Conservation (phyloP, 352 stramenopile genomes). For the Phytopythium delawarense region DNA sequence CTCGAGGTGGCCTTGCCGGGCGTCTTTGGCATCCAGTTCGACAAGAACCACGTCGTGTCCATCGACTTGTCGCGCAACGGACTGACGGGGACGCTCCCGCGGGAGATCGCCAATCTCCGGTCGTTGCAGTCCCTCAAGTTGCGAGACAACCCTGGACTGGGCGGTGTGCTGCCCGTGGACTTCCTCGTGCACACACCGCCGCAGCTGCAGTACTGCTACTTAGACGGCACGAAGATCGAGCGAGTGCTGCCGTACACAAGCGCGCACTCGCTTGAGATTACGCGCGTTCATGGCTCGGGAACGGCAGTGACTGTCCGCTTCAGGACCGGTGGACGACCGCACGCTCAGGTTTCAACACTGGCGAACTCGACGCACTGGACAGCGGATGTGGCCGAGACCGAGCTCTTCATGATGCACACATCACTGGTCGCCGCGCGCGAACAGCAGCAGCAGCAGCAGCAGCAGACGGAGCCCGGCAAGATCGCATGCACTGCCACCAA, state of each 20-base stretch:
- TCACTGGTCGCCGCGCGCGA: conserved; percentile 40
- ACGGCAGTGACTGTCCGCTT: conserved; percentile 39
- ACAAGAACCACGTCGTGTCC: conserved; percentile 52
- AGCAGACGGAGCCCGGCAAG: conserved; percentile 9
- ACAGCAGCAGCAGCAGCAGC: conserved; percentile 16
- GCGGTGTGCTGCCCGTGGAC: conserved; percentile 18
- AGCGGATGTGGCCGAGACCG: conserved; percentile 43
- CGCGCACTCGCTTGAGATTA: conserved; percentile 59
- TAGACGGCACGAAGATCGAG: conserved; percentile 48
- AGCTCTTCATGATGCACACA: conserved; percentile 53
- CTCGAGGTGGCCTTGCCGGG: conserved; percentile 31
- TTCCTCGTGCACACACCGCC: conserved; percentile 12
- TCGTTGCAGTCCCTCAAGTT: conserved; percentile 55
- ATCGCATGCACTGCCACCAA: conserved; percentile 49
- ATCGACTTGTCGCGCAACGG: conserved; percentile 53
- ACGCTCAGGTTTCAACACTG: neutral
- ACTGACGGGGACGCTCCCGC: conserved; percentile 38
- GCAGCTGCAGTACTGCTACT: conserved; percentile 55
- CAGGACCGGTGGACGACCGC: conserved; percentile 17
- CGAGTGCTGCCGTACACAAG: conserved; percentile 39
- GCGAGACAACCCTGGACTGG: conserved; percentile 43
- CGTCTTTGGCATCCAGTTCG: conserved; percentile 45
- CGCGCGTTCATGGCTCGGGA: conserved; percentile 27
- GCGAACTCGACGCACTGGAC: conserved; percentile 25
- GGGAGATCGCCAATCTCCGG: conserved; percentile 33